Percentiles rank a stretch among this genome's conserved stretches.
phyloP scores from a whole-genome alignment of 441 rosid species.

The Pelargonium cotyledonis region DNA sequence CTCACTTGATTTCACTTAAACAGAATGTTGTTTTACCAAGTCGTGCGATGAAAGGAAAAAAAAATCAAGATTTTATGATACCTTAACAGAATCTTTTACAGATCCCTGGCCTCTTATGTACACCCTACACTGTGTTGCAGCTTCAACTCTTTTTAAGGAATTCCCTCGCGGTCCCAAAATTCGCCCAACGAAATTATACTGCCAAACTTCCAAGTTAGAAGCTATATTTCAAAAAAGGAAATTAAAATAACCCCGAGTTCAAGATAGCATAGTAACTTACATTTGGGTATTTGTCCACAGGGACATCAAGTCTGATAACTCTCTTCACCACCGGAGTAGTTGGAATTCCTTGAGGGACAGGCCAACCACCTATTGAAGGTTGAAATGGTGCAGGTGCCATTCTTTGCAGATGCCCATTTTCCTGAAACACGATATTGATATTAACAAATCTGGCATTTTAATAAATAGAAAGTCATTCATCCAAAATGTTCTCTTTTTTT shows the following conservation, averaged over 20 bases:
- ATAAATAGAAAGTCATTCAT: not conserved
- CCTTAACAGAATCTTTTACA: constrained; percentile 81
- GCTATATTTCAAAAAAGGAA: constrained; percentile 5
- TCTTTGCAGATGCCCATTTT: constrained; percentile 69
- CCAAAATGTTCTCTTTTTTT: not conserved
- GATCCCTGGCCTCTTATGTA: constrained; percentile 93
- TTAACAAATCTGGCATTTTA: not conserved
- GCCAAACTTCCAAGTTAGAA: constrained; percentile 33
- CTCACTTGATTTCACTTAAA: not conserved
- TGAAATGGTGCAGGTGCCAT: constrained; percentile 43
- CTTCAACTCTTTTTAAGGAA: constrained; percentile 91
- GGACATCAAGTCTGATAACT: constrained; percentile 82
- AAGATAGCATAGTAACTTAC: constrained; percentile 38
- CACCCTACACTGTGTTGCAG: constrained; percentile 72
- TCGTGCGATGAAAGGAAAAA: not conserved
- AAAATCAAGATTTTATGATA: constrained; percentile 22
- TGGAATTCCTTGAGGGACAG: constrained; percentile 60
- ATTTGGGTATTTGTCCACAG: constrained; percentile 81
- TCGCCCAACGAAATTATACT: constrained; percentile 93
- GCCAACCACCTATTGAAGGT: constrained; percentile 65
- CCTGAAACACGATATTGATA: constrained; percentile 39
- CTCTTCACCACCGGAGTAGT: constrained; percentile 55
- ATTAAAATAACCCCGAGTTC: constrained; percentile 3
- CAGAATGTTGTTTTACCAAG: not conserved
- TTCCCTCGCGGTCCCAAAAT: constrained; percentile 95